phyloP scores from a whole-genome alignment of 345 rosid genomes.

The Streptanthus diversifolius region DNA sequence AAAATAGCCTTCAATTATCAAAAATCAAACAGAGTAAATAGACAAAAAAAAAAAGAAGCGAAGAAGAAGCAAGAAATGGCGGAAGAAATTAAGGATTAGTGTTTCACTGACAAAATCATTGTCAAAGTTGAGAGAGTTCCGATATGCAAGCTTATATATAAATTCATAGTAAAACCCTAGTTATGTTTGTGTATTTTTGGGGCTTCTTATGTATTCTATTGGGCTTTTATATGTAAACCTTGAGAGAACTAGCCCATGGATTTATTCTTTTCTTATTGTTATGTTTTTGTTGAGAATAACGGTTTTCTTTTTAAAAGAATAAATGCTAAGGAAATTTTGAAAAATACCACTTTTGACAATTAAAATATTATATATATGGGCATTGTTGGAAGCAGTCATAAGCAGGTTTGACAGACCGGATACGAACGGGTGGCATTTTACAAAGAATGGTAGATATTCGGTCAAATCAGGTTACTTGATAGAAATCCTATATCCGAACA shows the following conservation, averaged over 20 bases:
- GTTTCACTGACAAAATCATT: too few species aligned
- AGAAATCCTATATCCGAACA: too few species aligned
- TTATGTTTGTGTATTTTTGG: neutral
- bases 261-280: neutral
- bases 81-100: neutral
- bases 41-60: neutral
- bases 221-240: neutral
- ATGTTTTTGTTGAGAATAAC: neutral
- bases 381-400: too few species aligned
- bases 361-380: too few species aligned
- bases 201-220: neutral
- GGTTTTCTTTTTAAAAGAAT: too few species aligned
- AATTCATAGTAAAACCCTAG: slow-evolving; percentile 3
- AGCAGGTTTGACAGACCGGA: too few species aligned
- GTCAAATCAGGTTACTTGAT: too few species aligned
- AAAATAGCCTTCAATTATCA: neutral
- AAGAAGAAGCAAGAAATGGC: neutral
- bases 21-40: neutral
- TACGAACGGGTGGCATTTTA: too few species aligned
- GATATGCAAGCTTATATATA: slow-evolving; percentile 2
- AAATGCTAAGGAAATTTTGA: too few species aligned
- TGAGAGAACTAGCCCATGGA: neutral
- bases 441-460: too few species aligned
- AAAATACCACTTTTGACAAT: too few species aligned
- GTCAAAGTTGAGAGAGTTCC: neutral